phyloP scores from a whole-genome alignment of 2,329 filamentous ascomycete species.

The Coniochaeta pulveracea region DNA sequence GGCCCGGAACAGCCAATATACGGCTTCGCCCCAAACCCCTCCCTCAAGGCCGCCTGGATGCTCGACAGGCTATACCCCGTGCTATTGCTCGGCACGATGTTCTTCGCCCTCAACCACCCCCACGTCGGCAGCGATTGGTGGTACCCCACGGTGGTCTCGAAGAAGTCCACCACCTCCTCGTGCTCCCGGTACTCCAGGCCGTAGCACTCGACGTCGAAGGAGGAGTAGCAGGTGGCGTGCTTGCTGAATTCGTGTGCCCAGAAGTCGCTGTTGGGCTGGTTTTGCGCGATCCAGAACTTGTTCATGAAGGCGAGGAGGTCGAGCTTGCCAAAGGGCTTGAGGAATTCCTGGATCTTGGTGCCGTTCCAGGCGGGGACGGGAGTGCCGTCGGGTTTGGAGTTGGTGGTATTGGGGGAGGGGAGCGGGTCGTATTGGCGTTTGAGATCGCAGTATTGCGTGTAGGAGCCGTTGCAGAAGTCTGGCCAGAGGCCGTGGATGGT shows the following conservation, averaged over 20 bases:
- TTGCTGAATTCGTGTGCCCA: slow-evolving; percentile 61
- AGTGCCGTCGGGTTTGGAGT: slow-evolving; percentile 36
- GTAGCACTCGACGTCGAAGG: slow-evolving; percentile 55
- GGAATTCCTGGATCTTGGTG: slow-evolving; percentile 44
- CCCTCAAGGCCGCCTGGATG: slow-evolving; percentile 37
- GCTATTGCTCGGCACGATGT: slow-evolving; percentile 45
- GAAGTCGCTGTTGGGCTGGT: slow-evolving; percentile 43
- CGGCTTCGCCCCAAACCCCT: slow-evolving; percentile 39
- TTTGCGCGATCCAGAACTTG: slow-evolving; percentile 50
- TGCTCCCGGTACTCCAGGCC: slow-evolving; percentile 43
- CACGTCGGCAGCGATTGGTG: slow-evolving; percentile 48
- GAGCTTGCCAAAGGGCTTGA: slow-evolving; percentile 43
- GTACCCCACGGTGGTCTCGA: slow-evolving; percentile 46
- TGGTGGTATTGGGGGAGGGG: slow-evolving; percentile 53
- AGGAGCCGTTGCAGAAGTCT: slow-evolving; percentile 40
- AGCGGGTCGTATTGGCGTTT: slow-evolving; percentile 52
- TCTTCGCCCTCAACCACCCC: slow-evolving; percentile 41
- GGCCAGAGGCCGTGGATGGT: slow-evolving; percentile 51
- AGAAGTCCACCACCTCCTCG: slow-evolving; percentile 52
- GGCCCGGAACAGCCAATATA: slow-evolving; percentile 53
- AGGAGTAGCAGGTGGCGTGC: slow-evolving; percentile 57
- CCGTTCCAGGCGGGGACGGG: slow-evolving; percentile 48
- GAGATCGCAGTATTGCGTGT: slow-evolving; percentile 57
- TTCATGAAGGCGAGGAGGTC: slow-evolving; percentile 57
- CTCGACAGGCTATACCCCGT: slow-evolving; percentile 42